Evolutionary conservation across 2,329 filamentous ascomycete genomes (phyloP), one percentile per base, ranked within the genome.

Genomic region (Arthrobotrys entomopaga): DNA sequence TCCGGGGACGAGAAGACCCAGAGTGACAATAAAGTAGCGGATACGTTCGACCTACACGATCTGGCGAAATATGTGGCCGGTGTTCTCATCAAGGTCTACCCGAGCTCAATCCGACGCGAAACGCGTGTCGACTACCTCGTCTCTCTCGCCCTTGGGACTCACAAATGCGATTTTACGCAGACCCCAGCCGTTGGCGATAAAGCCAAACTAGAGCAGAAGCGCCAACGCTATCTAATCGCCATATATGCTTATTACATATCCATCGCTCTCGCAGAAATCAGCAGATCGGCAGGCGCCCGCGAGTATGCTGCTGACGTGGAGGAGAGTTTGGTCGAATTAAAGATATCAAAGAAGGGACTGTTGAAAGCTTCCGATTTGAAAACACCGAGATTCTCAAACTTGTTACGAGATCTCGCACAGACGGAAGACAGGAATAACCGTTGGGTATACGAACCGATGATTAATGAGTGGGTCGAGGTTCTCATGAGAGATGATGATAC

Each of bases 371-470:
- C 70, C 6, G 70, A 74, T 26, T 22, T 74, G 57, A 74, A 74
- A 22, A 74, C 70, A 11, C 70, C 70, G 13, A 74, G 67, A 34
- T 74, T 74, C 29, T 74, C 70, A 20, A 74, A 67, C 24, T 20
- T 74, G 29, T 34, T 74, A 53, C 58, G 57, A 19, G 70, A 74
- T 43, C 22, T 74, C 16, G 70, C 63, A 16, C 64, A 66, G 38
- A 74, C 60, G 13, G 70, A 67, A 38, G 70, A 50, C 20, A 63
- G 43, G 24, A 67, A 54, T 16, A 64, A 42, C 22, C 63, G 63
- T n/a, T 74, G 70, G 70, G 57, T 60, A 13, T 74, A 66, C 38
- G 70, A 74, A n/a, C 70, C 70, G 22, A 74, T 74, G 70, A 34
- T 74, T 13, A 74, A 74, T 24, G 70, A 74, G 16, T 74, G 63